Evolutionary conservation across 2,329 filamentous ascomycete genomes (phyloP).

Genomic region (Gyromitra esculenta): DNA sequence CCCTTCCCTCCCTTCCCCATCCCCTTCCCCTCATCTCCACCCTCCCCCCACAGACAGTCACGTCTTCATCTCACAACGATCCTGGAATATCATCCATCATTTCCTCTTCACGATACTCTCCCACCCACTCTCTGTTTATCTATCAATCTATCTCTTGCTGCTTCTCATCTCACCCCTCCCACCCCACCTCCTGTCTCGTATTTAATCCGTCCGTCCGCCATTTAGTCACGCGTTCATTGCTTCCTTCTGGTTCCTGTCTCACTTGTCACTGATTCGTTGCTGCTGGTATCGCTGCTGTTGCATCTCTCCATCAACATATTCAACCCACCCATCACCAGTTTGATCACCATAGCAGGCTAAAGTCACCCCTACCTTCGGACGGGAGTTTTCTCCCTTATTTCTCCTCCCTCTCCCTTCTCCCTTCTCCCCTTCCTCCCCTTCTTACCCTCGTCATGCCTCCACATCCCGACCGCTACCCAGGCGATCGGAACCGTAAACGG

Average conservation of each 20-base stretch:
- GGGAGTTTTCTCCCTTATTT: conserved; percentile 53
- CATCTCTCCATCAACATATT: conserved; percentile 22
- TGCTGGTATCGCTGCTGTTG: neutral
- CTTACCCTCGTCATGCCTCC: conserved; percentile 39
- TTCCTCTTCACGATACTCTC: neutral
- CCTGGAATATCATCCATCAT: neutral
- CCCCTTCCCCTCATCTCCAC: neutral
- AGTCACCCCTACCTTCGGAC: conserved; percentile 7
- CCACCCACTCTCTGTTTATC: neutral
- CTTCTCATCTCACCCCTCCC: too few relatives aligned
- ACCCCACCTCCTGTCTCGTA: too few relatives aligned
- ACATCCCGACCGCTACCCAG: conserved; percentile 60
- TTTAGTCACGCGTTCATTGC: conserved; percentile 29
- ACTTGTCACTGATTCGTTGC: conserved; percentile 6
- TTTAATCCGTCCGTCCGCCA: neutral
- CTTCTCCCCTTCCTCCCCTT: conserved; percentile 17
- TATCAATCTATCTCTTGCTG: neutral
- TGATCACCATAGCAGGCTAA: conserved; percentile 12
- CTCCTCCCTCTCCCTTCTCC: conserved; percentile 44
- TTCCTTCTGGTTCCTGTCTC: conserved; percentile 30
- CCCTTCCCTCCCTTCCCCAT: neutral
- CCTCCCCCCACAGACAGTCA: neutral
- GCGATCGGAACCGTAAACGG: conserved; percentile 59
- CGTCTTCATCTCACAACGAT: neutral
- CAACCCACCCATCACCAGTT: conserved; percentile 13